A percentile compares a stretch with the other conserved stretches of the same genome.
These are phyloP conservation scores for Apostasia shenzhenica DNA, from an alignment of 106 monocot species.

Conservation along the genomic window DNA sequence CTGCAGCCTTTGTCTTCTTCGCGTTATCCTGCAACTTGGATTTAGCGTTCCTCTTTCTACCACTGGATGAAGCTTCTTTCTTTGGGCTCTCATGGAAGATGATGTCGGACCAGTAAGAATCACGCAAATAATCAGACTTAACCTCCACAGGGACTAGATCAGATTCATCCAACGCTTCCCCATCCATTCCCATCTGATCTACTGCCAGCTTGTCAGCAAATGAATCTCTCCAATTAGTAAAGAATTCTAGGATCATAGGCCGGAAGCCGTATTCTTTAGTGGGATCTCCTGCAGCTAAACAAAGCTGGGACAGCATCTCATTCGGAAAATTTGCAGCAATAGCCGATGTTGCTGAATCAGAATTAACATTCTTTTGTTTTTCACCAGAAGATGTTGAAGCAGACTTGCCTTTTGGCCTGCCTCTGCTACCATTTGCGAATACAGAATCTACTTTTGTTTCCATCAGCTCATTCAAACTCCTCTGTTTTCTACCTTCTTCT, in stretches of 20 bases:
- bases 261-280: conserved; percentile 13
- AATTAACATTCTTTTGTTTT: conserved; percentile 14
- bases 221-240: conserved; percentile 37
- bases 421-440: conserved; percentile 18
- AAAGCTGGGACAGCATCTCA: conserved; percentile 65
- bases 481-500: conserved; percentile 42
- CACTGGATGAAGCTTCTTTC: conserved; percentile 1
- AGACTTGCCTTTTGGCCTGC: neutral
- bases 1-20: conserved; percentile 17
- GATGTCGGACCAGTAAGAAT: conserved; percentile 33
- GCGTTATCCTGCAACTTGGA: conserved; percentile 18
- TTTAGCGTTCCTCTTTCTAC: conserved; percentile 11
- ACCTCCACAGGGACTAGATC: conserved; percentile 15
- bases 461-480: conserved; percentile 29
- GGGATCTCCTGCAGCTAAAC: conserved; percentile 34
- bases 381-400: conserved; percentile 19
- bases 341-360: conserved; percentile 5
- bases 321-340: conserved; percentile 14
- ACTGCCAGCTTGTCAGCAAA: conserved; percentile 6
- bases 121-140: conserved; percentile 20
- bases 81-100: conserved; percentile 18
- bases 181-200: conserved; percentile 20
- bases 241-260: conserved; percentile 22
- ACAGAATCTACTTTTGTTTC: conserved; percentile 13
- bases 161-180: conserved; percentile 25